Base-by-base conservation (phyloP, 257 asterid species). In the Gentiana straminea region DNA sequence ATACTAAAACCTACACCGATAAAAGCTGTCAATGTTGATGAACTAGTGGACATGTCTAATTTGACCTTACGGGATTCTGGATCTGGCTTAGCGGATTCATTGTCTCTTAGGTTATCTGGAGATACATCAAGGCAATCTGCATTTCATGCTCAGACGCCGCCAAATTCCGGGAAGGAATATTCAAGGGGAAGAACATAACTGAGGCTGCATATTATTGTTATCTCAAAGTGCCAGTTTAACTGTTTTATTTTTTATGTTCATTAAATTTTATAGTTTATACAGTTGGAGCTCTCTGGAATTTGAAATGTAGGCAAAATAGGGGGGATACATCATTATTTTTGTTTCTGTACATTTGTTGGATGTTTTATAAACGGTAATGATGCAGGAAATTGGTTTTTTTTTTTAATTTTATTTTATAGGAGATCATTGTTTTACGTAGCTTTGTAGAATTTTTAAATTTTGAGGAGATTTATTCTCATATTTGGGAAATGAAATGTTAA, bases 1-100 rank as follows among this genome's bases (percentile, higher is more conserved):
- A 59, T 74, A 52, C 44, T 66, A 7, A 65, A 64, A 56, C 70
- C 81, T 32, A 61, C 56, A 53, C 75, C 86, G 3, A 71, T 63
- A 64, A 80, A 79, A 49, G 77, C 84, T 3, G 72, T 65, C 43
- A 76, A 73, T 47, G 68, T 73, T 13, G 77, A 77, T 35, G 94
- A 74, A 41, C 68, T 82, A 11, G 78, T 73, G 41, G 80, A 81
- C 54, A 65, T 82, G 74, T 79, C 88, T 49, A 81, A 71, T 67
- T 76, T 88, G 61, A 82, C 68, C 70, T 66, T 88, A 52, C 78
- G 75, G 15, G 86, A 69, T 13, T 48, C 59, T 8, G 64, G 64
- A 12, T 15, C 70, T 6, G 52, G 66, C 45, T 54, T 13, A 8
- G 47, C 55, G 7, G 86, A 70, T 52, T 65, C 75, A 11, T 68